A percentile compares a stretch with the other conserved stretches of the same genome.
Evolutionary conservation across 2,329 filamentous ascomycete species (phyloP).

Genomic region (Penicillium sp.): DNA sequence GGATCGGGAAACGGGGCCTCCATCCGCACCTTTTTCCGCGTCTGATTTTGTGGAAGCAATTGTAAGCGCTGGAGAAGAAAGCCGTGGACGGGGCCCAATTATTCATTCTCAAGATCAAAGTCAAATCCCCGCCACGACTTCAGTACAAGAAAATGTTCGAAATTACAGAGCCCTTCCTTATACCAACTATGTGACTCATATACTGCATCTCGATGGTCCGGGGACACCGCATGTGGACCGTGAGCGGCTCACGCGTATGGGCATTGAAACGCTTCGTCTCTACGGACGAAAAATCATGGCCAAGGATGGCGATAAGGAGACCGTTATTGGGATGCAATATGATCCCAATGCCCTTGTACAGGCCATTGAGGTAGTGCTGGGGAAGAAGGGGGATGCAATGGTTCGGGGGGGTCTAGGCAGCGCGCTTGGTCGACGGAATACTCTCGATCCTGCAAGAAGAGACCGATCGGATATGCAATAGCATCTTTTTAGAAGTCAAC

Average conservation of each 20-base stretch:
- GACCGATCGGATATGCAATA: neutral
- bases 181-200: constrained; percentile 72
- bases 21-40: constrained; percentile 62
- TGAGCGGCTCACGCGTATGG: constrained; percentile 59
- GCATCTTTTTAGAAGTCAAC: neutral
- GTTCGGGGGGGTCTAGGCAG: constrained; percentile 36
- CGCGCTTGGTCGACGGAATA: constrained; percentile 58
- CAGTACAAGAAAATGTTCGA: constrained; percentile 10
- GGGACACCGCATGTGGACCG: constrained; percentile 69
- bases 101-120: constrained; percentile 1
- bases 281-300: constrained; percentile 63
- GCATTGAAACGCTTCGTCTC: constrained; percentile 73
- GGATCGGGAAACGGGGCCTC: constrained; percentile 83
- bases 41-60: constrained; percentile 81
- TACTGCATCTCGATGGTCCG: constrained; percentile 73
- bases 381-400: constrained; percentile 57
- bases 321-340: constrained; percentile 61
- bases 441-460: constrained; percentile 40
- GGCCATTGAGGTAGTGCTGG: constrained; percentile 74
- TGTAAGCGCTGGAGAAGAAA: constrained; percentile 68
- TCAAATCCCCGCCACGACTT: constrained; percentile 1
- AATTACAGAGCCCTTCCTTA: constrained; percentile 47
- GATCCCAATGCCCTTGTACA: constrained; percentile 72
- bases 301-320: constrained; percentile 45
- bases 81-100: constrained; percentile 47